Evolutionary conservation across 1,139 yeast genomes (phyloP).

Genomic region (Scheffersomyces illinoinensis): DNA sequence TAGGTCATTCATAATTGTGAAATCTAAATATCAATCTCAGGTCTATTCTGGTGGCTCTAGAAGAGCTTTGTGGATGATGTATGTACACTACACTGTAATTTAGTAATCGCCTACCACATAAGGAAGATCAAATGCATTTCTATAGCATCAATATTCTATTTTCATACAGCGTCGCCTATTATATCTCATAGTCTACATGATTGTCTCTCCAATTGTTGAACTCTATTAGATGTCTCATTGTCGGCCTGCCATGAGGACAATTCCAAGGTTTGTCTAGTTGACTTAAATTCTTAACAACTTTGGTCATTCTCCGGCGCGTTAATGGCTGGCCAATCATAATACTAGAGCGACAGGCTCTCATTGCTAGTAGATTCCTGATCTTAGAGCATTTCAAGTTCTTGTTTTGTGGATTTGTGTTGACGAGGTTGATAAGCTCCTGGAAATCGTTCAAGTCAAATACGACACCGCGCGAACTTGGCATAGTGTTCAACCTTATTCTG

Average conservation of each 20-base stretch:
- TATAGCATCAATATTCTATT: background rate
- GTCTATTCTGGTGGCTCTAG: background rate
- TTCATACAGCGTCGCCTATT: background rate
- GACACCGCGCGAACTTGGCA: constrained; percentile 74
- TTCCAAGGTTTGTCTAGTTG: constrained; percentile 92
- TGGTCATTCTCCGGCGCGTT: constrained; percentile 57
- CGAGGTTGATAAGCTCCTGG: constrained; percentile 67
- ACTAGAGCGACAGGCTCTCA: constrained; percentile 92
- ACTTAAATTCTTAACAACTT: constrained; percentile 68
- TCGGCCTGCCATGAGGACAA: constrained; percentile 98
- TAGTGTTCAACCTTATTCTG: constrained; percentile 54
- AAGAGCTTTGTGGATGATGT: background rate
- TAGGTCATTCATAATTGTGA: background rate
- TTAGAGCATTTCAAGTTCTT: constrained; percentile 67
- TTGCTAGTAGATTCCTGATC: constrained; percentile 80
- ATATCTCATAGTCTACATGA: constrained; percentile 10
- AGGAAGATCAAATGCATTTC: background rate
- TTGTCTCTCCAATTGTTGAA: constrained; percentile 43
- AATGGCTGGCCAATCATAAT: constrained; percentile 90
- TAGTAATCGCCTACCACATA: background rate
- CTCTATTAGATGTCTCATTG: constrained; percentile 85
- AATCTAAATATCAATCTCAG: background rate
- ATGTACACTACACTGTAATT: background rate
- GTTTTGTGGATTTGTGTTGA: constrained; percentile 36
- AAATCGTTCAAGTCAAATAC: constrained; percentile 70